Evolutionary conservation across 352 stramenopile genomes (phyloP).

Genomic region (Globisporangium orthogonon): DNA sequence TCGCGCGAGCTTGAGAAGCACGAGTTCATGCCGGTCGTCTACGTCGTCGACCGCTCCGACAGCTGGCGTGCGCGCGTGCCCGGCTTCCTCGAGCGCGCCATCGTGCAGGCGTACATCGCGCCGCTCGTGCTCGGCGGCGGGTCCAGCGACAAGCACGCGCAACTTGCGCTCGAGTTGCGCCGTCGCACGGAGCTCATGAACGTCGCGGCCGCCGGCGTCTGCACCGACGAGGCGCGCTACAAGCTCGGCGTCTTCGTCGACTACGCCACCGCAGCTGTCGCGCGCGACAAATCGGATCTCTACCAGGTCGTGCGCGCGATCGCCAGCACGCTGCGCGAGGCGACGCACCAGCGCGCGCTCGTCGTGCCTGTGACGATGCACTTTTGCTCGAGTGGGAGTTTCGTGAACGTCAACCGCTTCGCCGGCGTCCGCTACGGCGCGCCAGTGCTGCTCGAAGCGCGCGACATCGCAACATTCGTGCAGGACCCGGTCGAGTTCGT

Average conservation of each 20-base stretch:
- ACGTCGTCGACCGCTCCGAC: conserved; percentile 53
- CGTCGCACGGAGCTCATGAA: conserved; percentile 44
- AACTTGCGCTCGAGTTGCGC: conserved; percentile 26
- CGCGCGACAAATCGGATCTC: conserved; percentile 33
- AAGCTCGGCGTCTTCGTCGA: conserved; percentile 61
- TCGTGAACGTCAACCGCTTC: conserved; percentile 44
- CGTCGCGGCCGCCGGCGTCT: conserved; percentile 18
- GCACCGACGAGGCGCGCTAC: conserved; percentile 42
- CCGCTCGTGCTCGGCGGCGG: conserved; percentile 23
- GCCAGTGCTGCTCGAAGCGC: conserved; percentile 52
- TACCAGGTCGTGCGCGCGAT: conserved; percentile 50
- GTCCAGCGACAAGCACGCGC: conserved; percentile 16
- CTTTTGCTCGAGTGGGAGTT: conserved; percentile 42
- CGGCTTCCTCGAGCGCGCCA: conserved; percentile 31
- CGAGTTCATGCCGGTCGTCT: conserved; percentile 73
- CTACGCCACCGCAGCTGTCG: conserved; percentile 14
- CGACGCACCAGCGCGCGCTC: conserved; percentile 36
- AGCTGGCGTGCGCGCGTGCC: conserved; percentile 49
- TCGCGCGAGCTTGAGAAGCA: conserved; percentile 64
- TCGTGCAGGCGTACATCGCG: conserved; percentile 59
- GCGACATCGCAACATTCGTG: conserved; percentile 49
- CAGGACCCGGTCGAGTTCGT: conserved; percentile 54
- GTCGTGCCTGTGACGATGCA: conserved; percentile 59
- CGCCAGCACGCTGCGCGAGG: conserved; percentile 30
- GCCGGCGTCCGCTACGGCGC: conserved; percentile 54